Percentiles rank a stretch among this genome's conserved stretches.
Conservation (phyloP, 257 asterid genomes). For the Solanum rostratum region DNA sequence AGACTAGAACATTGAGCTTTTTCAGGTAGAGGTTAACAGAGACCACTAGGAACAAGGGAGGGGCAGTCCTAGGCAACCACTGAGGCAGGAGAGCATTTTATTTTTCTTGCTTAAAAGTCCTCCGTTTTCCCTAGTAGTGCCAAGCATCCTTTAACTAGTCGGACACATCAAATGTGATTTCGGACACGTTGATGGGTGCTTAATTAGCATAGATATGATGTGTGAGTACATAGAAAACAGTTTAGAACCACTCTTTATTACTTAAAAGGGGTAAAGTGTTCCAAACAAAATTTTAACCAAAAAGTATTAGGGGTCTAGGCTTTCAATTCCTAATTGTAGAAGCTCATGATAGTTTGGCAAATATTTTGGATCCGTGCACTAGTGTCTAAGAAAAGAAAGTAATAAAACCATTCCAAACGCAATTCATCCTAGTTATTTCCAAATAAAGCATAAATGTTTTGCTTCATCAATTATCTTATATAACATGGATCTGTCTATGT, state of each 20-base stretch:
- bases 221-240: not conserved
- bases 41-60: not conserved
- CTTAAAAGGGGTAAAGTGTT: not conserved
- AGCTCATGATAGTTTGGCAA: not conserved
- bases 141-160: not conserved
- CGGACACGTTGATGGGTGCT: not conserved
- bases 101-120: not conserved
- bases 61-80: not conserved
- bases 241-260: not conserved
- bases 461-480: not conserved
- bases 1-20: not conserved
- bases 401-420: not conserved
- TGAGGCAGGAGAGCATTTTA: not conserved
- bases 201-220: not conserved
- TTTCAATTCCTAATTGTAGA: not conserved
- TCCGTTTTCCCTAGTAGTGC: not conserved
- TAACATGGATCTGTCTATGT: not conserved
- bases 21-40: not conserved
- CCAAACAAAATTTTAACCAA: not conserved
- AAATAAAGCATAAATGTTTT: not conserved
- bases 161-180: not conserved
- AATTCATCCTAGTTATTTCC: not conserved
- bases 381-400: not conserved
- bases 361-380: not conserved
- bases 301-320: not conserved